Conservation (phyloP, 1,139 yeast genomes). For the Hansenula sp. region DNA sequence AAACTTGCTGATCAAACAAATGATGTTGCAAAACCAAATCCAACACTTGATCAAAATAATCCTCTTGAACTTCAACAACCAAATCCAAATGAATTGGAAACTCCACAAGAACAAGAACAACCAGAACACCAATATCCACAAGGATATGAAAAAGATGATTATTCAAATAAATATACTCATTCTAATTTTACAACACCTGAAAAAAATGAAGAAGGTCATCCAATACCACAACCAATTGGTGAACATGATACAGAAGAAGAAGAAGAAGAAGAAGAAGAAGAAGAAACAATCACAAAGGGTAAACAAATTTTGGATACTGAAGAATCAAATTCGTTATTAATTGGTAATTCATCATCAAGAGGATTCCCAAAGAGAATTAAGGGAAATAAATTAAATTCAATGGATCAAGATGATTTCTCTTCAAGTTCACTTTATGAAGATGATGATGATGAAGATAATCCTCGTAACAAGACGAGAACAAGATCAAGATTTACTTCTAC, state of each 20-base stretch:
- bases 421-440: too few relatives aligned
- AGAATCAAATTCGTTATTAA: constrained; percentile 3
- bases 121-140: not conserved
- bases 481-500: not conserved
- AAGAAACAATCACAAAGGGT: constrained; percentile 2
- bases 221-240: constrained; percentile 2
- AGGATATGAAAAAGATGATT: not conserved
- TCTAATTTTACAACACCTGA: not conserved
- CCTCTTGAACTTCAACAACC: not conserved
- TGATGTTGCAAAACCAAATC: not conserved
- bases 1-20: not conserved
- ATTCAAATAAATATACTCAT: not conserved
- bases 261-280: constrained; percentile 1
- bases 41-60: not conserved
- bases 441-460: not conserved
- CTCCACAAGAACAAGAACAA: not conserved
- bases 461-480: too few relatives aligned
- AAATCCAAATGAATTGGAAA: not conserved
- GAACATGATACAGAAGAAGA: not conserved
- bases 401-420: too few relatives aligned
- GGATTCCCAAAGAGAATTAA: not conserved
- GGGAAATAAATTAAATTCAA: not conserved
- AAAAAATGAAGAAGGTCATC: constrained; percentile 1
- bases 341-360: not conserved
- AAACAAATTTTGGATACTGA: constrained; percentile 6